Evolutionary conservation across 2,329 filamentous ascomycete species (phyloP).

Genomic region (Aspergillus sp.): DNA sequence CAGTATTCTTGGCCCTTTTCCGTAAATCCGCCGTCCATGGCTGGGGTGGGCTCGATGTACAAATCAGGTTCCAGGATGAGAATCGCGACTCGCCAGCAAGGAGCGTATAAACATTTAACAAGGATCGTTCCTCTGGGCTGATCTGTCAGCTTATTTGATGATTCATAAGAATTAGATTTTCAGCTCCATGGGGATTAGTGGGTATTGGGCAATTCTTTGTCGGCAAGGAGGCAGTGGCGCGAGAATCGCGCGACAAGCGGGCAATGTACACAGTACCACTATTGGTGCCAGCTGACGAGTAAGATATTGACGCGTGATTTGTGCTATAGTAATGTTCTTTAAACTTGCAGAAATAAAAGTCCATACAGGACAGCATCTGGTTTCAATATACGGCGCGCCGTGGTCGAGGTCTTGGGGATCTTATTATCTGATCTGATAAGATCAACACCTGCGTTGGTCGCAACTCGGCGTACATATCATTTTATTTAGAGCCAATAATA

Average conservation of each 20-base stretch:
- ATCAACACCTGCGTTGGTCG: background rate
- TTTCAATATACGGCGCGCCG: too few relatives aligned
- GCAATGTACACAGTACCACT: background rate
- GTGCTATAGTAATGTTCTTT: background rate
- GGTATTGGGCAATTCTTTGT: conserved; percentile 12
- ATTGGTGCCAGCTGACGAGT: background rate
- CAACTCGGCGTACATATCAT: background rate
- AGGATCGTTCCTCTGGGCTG: background rate
- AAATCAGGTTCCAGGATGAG: background rate
- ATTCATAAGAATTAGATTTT: conserved; percentile 4
- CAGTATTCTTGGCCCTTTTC: background rate
- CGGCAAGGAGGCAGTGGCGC: conserved; percentile 1
- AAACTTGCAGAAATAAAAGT: background rate
- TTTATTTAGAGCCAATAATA: background rate
- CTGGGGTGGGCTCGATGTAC: conserved; percentile 2
- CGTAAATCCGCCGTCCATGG: conserved; percentile 14
- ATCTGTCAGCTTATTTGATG: conserved; percentile 2
- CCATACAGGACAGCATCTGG: background rate
- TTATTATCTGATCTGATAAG: conserved; percentile 4
- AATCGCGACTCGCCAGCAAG: conserved; percentile 3
- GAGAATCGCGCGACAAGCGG: background rate
- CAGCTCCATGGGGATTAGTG: background rate
- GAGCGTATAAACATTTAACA: conserved; percentile 1
- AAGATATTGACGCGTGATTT: background rate
- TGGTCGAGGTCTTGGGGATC: too few relatives aligned